Base-by-base conservation (phyloP, 306 rosid species). In the Dryas octopetala region DNA sequence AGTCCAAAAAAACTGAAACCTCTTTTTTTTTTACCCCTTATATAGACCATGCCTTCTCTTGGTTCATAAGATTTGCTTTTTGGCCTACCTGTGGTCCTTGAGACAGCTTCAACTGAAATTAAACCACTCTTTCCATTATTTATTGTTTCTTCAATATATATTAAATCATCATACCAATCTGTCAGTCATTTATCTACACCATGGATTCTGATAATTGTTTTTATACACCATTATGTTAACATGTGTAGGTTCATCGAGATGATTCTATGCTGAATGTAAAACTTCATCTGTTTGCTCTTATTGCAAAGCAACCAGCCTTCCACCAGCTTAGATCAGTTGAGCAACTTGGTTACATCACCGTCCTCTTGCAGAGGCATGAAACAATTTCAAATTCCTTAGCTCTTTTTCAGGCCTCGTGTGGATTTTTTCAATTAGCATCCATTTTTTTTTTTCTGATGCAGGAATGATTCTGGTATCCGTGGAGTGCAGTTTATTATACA, bases 291-390 rank as follows among this genome's bases (percentile, higher is more conserved):
- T 90, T 95, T 80, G 91, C 86, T 45, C 93, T 86, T 74, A 74
- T 90, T 71, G 97, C 97, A 10, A 88, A 95, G 90, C 96, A 90
- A 70, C 88, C 99, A 23, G 88, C 97, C 23, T 95, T 91, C 82
- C 97, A 95, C 84, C 99, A 95, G 88, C 97, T 95, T 83, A 89
- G 97, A 79, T 80, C 92, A 53, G 99, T 95, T 79, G 99, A 95
- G 85, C 99, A 95, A 76, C 96, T 95, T 53, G 99, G 99, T 70
- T 95, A 95, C 82, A 84, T 91, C 71, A 85, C 99, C 55, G 80
- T 63, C 71, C 91, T 95, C 71, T 66, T 73, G 89, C 87, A 78
- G 83, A 90, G 96, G 99, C 89, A 68, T 83, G 88, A 32, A 57
- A n/a, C 12, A 53, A 23, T 1, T 68, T 68, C 58, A 68, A 23